Conservation (phyloP, 2,329 filamentous ascomycete genomes). For the Knufia fluminis region DNA sequence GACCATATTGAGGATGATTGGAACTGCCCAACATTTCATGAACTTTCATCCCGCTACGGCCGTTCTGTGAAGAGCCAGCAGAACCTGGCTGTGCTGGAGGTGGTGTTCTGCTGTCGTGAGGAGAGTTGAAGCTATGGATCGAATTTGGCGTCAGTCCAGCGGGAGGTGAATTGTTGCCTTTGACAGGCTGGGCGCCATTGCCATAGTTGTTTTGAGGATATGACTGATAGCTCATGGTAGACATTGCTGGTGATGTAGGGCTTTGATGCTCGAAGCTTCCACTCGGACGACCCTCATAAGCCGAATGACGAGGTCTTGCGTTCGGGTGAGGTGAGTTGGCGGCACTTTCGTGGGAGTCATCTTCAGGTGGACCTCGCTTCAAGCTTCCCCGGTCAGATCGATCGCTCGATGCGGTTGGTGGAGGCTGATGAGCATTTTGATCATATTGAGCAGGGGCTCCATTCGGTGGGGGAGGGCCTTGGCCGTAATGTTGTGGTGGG, state of each 20-base stretch:
- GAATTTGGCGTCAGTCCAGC: constrained; percentile 32
- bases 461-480: constrained; percentile 20
- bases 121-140: constrained; percentile 36
- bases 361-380: constrained; percentile 24
- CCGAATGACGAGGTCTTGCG: constrained; percentile 28
- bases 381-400: constrained; percentile 33
- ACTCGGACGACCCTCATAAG: constrained; percentile 33
- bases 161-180: constrained; percentile 20
- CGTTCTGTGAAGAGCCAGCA: constrained; percentile 25
- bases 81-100: constrained; percentile 31
- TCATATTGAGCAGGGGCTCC: constrained; percentile 15
- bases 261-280: constrained; percentile 38
- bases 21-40: constrained; percentile 39
- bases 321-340: constrained; percentile 29
- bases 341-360: constrained; percentile 24
- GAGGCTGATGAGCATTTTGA: constrained; percentile 27
- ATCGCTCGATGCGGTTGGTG: constrained; percentile 32
- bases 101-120: constrained; percentile 32
- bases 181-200: constrained; percentile 20
- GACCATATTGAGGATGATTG: constrained; percentile 7
- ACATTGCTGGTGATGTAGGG: constrained; percentile 37
- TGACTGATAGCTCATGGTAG: constrained; percentile 34
- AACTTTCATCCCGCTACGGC: constrained; percentile 37
- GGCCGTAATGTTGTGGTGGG: constrained; percentile 1
- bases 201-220: constrained; percentile 31